These are phyloP conservation scores for Hippophae tibetana DNA, from an alignment of 306 rosid species.

Conservation along the genomic window DNA sequence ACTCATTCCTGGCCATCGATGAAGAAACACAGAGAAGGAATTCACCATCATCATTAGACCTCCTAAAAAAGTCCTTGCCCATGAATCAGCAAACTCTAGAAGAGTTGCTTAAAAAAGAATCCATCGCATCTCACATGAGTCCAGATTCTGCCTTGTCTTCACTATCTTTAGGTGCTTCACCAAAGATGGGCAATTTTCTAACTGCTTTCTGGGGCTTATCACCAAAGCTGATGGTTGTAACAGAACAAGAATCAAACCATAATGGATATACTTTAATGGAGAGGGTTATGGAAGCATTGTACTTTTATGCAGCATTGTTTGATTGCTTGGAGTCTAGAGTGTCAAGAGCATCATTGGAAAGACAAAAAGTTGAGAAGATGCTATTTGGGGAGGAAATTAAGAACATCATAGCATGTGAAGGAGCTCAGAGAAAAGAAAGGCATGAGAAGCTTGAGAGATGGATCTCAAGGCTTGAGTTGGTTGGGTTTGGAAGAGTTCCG, in stretches of 20 bases:
- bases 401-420: constrained; percentile 74
- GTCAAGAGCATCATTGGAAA: constrained; percentile 40
- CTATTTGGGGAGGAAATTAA: constrained; percentile 77
- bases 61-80: constrained; percentile 39
- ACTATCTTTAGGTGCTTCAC: constrained; percentile 45
- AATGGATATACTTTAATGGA: constrained; percentile 57
- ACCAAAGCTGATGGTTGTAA: constrained; percentile 59
- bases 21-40: constrained; percentile 36
- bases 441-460: constrained; percentile 75
- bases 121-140: constrained; percentile 33
- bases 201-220: constrained; percentile 41
- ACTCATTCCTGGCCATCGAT: constrained; percentile 58
- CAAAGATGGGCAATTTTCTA: constrained; percentile 61
- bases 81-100: constrained; percentile 50
- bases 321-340: constrained; percentile 75
- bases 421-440: constrained; percentile 61
- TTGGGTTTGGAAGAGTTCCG: constrained; percentile 50
- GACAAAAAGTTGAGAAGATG: constrained; percentile 61
- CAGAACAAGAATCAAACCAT: constrained; percentile 87
- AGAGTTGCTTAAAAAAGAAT: constrained; percentile 63
- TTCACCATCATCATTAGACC: constrained; percentile 39
- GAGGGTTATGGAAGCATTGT: constrained; percentile 44
- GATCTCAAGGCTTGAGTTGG: constrained; percentile 48
- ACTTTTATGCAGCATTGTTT: constrained; percentile 62
- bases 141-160: constrained; percentile 66